phyloP scores from a whole-genome alignment of 352 stramenopile species.

The Blastocystis hominis region DNA sequence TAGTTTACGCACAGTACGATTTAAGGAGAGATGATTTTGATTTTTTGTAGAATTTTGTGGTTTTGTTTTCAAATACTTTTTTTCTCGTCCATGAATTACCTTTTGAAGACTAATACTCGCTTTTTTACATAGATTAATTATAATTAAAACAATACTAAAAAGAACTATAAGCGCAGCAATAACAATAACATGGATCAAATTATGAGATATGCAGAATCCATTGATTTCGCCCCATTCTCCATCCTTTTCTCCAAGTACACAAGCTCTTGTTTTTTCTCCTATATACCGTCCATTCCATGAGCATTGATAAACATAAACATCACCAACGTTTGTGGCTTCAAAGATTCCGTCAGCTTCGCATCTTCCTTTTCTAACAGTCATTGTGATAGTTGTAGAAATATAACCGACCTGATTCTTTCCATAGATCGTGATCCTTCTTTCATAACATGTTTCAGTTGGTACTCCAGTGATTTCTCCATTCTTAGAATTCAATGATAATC shows the following conservation, averaged over 20 bases:
- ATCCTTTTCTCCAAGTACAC: background rate
- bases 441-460: background rate
- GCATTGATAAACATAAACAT: background rate
- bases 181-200: background rate
- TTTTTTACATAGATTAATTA: too few species aligned
- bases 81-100: too few species aligned
- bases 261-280: background rate
- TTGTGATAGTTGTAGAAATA: background rate
- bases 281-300: conserved; percentile 1
- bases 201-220: background rate
- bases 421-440: background rate
- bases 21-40: too few species aligned
- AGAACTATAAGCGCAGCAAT: background rate
- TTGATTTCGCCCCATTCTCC: background rate
- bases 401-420: background rate
- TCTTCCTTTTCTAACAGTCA: background rate
- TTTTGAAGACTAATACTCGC: too few species aligned
- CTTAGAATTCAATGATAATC: background rate
- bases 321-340: background rate
- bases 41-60: too few species aligned
- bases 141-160: background rate
- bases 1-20: too few species aligned
- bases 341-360: conserved; percentile 20
- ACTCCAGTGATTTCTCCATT: conserved; percentile 16
- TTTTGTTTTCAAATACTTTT: too few species aligned